Base-by-base conservation (phyloP, 176 grass and related monocot species). In the Phoenix roebelenii region DNA sequence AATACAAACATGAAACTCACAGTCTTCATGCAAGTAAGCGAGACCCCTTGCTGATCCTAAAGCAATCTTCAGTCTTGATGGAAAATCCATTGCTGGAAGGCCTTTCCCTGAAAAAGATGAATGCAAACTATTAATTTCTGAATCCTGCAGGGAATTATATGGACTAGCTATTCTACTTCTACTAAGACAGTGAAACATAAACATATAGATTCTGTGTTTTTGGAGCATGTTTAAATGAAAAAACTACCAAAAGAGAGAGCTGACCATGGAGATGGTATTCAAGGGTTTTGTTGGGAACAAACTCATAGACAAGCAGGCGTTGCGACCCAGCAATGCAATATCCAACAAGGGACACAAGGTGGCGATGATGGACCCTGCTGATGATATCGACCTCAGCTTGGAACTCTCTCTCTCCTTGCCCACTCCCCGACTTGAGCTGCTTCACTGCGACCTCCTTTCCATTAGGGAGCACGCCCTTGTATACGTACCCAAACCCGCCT, bases 321-420 rank as follows among this genome's bases (percentile, higher is more conserved):
- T 84, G 70, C 24, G 29, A 23, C 17, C 71, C 81, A 19, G 66
- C 32, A 24, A 85, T 75, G 76, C 82, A 85, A 72, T 79, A 85
- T 24, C 82, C 82, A 5, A 79, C 72, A 4, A 85, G 82, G 0
- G 82, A 79, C 4, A 85, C 82, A 0, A 85, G 61, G 51, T 85
- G 75, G 15, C 81, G 81, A 66, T 84, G 81, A 59, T 84, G 81
- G 7, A 84, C 70, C n/a, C 81, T 70, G 54, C 75, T 75, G 57
- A 84, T 84, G 71, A 84, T 84, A 44, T 84, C 81, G 25, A 84
- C 81, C 71, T 85, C 82, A 4, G 76, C 82, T 16, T 85, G 76
- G 76, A 85, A 85, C 76, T 85, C 82, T 14, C 76, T 68, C 61
- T 85, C 76, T 0, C 82, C 82, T 35, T 85, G 82, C n/a, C 76